A percentile compares a stretch with the other conserved stretches of the same genome.
Evolutionary conservation across 805 yeast species (phyloP).

Genomic region (Hanseniaspora taiwanica): DNA sequence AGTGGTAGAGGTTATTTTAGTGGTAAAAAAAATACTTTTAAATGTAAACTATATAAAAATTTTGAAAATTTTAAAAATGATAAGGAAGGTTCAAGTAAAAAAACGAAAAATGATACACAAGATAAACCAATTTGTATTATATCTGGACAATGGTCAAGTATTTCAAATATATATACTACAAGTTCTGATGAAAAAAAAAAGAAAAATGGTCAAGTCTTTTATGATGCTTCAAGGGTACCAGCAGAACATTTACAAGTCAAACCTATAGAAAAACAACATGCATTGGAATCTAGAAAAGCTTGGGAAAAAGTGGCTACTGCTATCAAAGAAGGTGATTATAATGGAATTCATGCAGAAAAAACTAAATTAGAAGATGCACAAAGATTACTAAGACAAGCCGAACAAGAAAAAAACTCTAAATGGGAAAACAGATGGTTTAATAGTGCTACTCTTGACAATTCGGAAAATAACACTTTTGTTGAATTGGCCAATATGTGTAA

Average conservation of each 20-base stretch:
- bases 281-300: conserved; percentile 74
- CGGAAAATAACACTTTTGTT: conserved; percentile 21
- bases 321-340: conserved; percentile 60
- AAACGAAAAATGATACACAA: not conserved
- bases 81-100: not conserved
- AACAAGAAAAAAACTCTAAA: conserved; percentile 42
- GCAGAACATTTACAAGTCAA: conserved; percentile 57
- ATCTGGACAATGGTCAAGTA: conserved; percentile 85
- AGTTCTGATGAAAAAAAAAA: conserved; percentile 8
- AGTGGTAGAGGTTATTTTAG: conserved; percentile 90
- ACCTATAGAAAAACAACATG: conserved; percentile 70
- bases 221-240: conserved; percentile 40
- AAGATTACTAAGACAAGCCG: conserved; percentile 67
- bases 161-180: conserved; percentile 36
- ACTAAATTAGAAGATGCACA: conserved; percentile 70
- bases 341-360: conserved; percentile 62
- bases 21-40: conserved; percentile 88
- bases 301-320: conserved; percentile 89
- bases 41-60: conserved; percentile 63
- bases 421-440: conserved; percentile 86
- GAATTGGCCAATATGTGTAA: conserved; percentile 34
- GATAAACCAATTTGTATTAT: conserved; percentile 66
- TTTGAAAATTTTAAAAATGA: conserved; percentile 35
- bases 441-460: conserved; percentile 27
- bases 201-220: conserved; percentile 40